Evolutionary conservation across 2,329 filamentous ascomycete genomes (phyloP), one percentile per base, ranked within the genome.

Genomic region (Fusarium miscanthi): DNA sequence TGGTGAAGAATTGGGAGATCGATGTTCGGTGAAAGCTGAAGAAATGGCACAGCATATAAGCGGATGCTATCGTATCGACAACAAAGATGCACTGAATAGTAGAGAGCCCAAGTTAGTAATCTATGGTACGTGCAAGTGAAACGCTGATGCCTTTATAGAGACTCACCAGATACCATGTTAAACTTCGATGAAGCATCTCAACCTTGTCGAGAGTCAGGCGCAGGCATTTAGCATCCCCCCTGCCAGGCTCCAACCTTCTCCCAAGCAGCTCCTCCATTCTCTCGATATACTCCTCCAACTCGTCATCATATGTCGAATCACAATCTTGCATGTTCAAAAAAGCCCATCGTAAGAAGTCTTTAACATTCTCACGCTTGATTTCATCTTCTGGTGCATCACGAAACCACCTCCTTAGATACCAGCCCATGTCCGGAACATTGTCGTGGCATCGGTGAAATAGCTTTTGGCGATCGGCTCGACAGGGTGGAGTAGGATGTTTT

Each of bases 311-410:
- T 23, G 84, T 82, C 10, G 81, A 78, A 31, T 82, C 80, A 52
- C 79, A 78, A 8, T 85, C 81, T 14, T 81, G 83, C 14, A 82
- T 81, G 69, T 87, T 87, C 52, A 88, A 84, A 58, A 91, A 87
- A 2, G 87, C 88, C 90, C 89, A 92, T n/a, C 85, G 80, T 25
- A 89, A 82, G 76, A 90, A 91, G 60, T 89, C 87, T 78, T 87
- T 88, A 56, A 91, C 74, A 76, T 91, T 90, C 37, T 91, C 88
- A 19, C 85, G 81, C 60, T 85, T 85, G 49, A 92, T 87, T 33
- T 89, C 87, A 33, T 82, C 79, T 6, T 81, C 52, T 21, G 84
- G 80, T 12, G 88, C 87, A 33, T 86, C 86, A 30, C 87, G 79
- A 74, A 91, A 91, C 90, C 90, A 92, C 70, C 84, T 85, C 56